phyloP scores from a whole-genome alignment of 345 rosid genomes.

The Pugionium cornutum region DNA sequence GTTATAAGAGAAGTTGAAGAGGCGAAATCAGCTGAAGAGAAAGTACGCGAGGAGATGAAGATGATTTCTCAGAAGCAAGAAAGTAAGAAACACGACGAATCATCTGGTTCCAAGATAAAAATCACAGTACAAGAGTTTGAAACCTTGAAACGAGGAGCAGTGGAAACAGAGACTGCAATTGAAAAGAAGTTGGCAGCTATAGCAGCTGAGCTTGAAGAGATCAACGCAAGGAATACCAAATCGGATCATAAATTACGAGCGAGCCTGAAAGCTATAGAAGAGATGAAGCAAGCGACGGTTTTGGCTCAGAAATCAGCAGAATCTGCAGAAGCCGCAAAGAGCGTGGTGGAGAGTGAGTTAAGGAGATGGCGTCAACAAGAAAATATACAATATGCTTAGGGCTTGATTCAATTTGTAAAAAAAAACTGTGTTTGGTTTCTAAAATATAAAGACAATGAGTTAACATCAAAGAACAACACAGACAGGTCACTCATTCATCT shows the following conservation, averaged over 20 bases:
- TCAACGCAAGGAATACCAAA: conserved; percentile 47
- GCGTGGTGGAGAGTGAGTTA: conserved; percentile 64
- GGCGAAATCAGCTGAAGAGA: conserved; percentile 59
- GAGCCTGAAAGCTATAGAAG: conserved; percentile 56
- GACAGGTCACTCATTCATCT: conserved; percentile 15
- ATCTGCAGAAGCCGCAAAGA: conserved; percentile 68
- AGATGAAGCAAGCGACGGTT: conserved; percentile 68
- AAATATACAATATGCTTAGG: conserved; percentile 33
- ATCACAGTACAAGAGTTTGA: conserved; percentile 60
- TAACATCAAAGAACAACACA: conserved; percentile 1
- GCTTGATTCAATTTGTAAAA: conserved; percentile 29
- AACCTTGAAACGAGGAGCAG: conserved; percentile 50
- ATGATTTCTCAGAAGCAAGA: conserved; percentile 43
- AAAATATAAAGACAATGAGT: conserved; percentile 6
- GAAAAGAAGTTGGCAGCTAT: conserved; percentile 58
- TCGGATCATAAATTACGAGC: conserved; percentile 54
- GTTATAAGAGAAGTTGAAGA: conserved; percentile 49
- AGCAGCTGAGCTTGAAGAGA: conserved; percentile 49
- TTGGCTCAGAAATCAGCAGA: conserved; percentile 71
- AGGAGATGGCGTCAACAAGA: conserved; percentile 55
- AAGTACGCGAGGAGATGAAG: conserved; percentile 54
- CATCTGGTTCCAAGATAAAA: conserved; percentile 45
- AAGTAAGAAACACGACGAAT: conserved; percentile 24
- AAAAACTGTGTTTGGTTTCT: background rate
- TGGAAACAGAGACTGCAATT: conserved; percentile 49